A percentile compares a stretch with the other conserved stretches of the same genome.
These are phyloP conservation scores for Trametes cinnabarina DNA, from an alignment of 768 basidiomycete species.

Conservation along the genomic window DNA sequence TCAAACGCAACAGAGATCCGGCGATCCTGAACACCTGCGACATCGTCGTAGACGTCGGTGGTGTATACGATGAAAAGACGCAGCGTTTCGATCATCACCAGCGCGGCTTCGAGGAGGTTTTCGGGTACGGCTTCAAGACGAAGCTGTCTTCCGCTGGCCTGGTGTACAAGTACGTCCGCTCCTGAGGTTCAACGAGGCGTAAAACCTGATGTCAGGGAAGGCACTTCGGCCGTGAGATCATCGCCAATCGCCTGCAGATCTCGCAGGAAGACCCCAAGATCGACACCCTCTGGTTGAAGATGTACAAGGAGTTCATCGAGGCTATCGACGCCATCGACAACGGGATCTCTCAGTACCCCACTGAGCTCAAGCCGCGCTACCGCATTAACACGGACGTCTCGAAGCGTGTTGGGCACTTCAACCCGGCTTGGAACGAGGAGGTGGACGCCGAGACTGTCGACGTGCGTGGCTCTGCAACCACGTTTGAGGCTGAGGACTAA, in stretches of 20 bases:
- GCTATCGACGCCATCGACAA: slow-evolving; percentile 95
- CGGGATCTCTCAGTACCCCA: slow-evolving; percentile 79
- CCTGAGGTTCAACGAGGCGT: background rate
- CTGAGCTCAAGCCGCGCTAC: slow-evolving; percentile 67
- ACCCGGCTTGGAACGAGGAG: slow-evolving; percentile 90
- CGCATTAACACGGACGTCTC: slow-evolving; percentile 79
- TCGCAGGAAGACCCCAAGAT: slow-evolving; percentile 60
- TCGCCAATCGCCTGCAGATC: slow-evolving; percentile 57
- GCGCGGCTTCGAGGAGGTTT: slow-evolving; percentile 85
- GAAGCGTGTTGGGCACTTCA: slow-evolving; percentile 77
- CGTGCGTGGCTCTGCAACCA: slow-evolving; percentile 53
- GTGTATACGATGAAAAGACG: slow-evolving; percentile 76
- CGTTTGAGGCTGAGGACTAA: background rate
- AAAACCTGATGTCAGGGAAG: slow-evolving; percentile 37
- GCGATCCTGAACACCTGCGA: slow-evolving; percentile 73
- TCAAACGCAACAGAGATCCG: slow-evolving; percentile 76
- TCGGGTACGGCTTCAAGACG: slow-evolving; percentile 83
- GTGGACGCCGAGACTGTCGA: slow-evolving; percentile 65
- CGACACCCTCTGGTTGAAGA: slow-evolving; percentile 76
- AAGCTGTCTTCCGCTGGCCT: slow-evolving; percentile 93
- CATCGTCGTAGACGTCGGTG: slow-evolving; percentile 96
- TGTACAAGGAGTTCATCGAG: slow-evolving; percentile 97
- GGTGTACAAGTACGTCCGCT: slow-evolving; percentile 79
- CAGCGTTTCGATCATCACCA: slow-evolving; percentile 96
- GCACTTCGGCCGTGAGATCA: slow-evolving; percentile 87